phyloP scores from a whole-genome alignment of 371 early-diverging fungal genomes.

The Mucor velutinosus region DNA sequence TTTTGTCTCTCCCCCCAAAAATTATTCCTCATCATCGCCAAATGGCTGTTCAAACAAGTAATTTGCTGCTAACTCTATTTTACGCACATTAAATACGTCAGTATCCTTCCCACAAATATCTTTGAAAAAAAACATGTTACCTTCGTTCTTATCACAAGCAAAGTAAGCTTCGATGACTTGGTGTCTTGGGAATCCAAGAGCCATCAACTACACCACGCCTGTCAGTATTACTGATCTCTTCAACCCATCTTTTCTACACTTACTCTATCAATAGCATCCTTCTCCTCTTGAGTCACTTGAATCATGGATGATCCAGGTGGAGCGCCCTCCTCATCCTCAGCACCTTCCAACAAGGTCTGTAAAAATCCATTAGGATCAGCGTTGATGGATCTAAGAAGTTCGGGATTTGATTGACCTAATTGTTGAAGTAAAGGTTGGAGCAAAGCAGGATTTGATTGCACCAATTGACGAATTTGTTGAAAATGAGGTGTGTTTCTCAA shows the following conservation, averaged over 20 bases:
- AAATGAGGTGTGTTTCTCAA: constrained; percentile 87
- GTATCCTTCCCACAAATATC: background rate
- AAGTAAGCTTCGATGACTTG: constrained; percentile 91
- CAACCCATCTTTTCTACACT: constrained; percentile 13
- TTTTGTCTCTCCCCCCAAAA: background rate
- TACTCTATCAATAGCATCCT: constrained; percentile 90
- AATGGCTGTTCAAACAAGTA: constrained; percentile 86
- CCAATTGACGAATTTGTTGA: constrained; percentile 85
- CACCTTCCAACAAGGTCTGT: constrained; percentile 71
- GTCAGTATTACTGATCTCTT: background rate
- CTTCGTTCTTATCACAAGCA: constrained; percentile 97
- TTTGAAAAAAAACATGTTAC: constrained; percentile 17
- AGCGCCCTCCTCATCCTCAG: constrained; percentile 54
- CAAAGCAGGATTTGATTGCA: constrained; percentile 85
- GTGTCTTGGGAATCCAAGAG: constrained; percentile 86
- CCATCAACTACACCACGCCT: constrained; percentile 63
- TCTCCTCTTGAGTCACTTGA: constrained; percentile 88
- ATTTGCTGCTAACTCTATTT: constrained; percentile 88
- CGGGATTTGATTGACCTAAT: constrained; percentile 84
- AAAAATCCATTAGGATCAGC: constrained; percentile 84
- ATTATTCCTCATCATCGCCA: constrained; percentile 34
- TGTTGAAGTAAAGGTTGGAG: constrained; percentile 87
- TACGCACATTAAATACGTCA: background rate
- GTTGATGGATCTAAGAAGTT: constrained; percentile 76
- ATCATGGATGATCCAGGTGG: constrained; percentile 65